phyloP scores from a whole-genome alignment of 306 rosid species.

The Rubus idaeus region DNA sequence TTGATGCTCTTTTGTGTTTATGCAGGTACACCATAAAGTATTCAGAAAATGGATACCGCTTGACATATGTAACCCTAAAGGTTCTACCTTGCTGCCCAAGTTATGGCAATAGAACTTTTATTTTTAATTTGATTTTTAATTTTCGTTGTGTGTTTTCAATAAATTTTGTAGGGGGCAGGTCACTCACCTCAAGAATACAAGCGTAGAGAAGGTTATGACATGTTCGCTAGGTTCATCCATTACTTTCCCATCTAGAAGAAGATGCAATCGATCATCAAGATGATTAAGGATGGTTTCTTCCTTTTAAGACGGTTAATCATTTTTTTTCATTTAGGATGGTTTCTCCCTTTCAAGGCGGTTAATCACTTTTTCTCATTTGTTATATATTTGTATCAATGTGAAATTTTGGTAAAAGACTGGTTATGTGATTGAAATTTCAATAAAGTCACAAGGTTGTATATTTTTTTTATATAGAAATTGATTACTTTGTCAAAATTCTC shows the following conservation, averaged over 20 bases:
- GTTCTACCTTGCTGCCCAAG: constrained; percentile 14
- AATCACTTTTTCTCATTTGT: neutral
- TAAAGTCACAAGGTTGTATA: neutral
- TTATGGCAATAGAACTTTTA: neutral
- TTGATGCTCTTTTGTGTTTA: neutral
- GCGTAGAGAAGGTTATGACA: constrained; percentile 21
- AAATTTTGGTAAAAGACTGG: neutral
- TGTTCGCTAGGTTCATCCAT: constrained; percentile 25
- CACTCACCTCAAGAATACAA: constrained; percentile 29
- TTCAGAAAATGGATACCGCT: constrained; percentile 22
- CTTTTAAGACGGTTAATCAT: neutral
- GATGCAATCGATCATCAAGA: neutral
- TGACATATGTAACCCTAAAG: constrained; percentile 30
- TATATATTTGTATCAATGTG: neutral
- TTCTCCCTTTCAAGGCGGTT: neutral
- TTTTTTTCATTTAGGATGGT: neutral
- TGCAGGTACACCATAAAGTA: constrained; percentile 26
- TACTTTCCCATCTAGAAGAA: constrained; percentile 12
- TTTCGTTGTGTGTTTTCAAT: neutral
- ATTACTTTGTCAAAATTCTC: too few relatives aligned
- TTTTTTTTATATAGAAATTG: too few relatives aligned
- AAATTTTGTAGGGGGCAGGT: constrained; percentile 17
- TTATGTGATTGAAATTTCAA: neutral
- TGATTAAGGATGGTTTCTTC: neutral
- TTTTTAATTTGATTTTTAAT: neutral